These are phyloP conservation scores for Jatropha multifida DNA, from an alignment of 441 rosid genomes.

Conservation along the genomic window DNA sequence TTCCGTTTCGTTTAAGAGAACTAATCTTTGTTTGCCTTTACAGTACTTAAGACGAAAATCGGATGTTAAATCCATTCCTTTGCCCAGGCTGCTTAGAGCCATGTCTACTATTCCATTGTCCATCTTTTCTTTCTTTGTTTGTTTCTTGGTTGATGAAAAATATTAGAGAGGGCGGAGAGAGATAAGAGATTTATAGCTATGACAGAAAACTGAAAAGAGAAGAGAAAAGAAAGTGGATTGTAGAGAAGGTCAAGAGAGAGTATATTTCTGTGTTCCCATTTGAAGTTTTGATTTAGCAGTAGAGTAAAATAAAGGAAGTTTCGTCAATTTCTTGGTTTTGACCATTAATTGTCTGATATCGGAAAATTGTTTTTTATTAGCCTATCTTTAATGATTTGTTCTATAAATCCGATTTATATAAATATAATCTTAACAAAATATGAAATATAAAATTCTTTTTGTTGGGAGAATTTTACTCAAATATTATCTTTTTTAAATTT, in stretches of 20 bases:
- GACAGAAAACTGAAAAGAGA: background rate
- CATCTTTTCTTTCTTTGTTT: slow-evolving; percentile 23
- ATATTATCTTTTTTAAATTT: too few relatives aligned
- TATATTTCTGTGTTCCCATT: slow-evolving; percentile 3
- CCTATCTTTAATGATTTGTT: too few relatives aligned
- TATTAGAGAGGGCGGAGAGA: too few relatives aligned
- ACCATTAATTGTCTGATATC: background rate
- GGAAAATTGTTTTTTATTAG: too few relatives aligned
- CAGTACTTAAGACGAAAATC: slow-evolving; percentile 76
- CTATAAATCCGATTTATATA: too few relatives aligned
- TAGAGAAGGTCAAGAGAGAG: background rate
- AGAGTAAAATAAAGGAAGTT: background rate
- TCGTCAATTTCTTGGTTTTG: background rate
- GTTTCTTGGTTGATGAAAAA: background rate
- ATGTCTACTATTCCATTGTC: slow-evolving; percentile 37
- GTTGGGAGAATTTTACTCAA: too few relatives aligned
- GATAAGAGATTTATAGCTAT: background rate
- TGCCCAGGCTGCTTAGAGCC: slow-evolving; percentile 71
- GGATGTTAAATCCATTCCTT: slow-evolving; percentile 79
- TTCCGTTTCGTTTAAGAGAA: slow-evolving; percentile 52
- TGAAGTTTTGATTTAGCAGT: background rate
- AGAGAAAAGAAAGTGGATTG: background rate
- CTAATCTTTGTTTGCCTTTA: slow-evolving; percentile 65
- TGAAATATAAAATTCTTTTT: too few relatives aligned
- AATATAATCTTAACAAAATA: too few relatives aligned